Base-by-base conservation (phyloP, 2,329 filamentous ascomycete genomes). In the Fusarium sp. region DNA sequence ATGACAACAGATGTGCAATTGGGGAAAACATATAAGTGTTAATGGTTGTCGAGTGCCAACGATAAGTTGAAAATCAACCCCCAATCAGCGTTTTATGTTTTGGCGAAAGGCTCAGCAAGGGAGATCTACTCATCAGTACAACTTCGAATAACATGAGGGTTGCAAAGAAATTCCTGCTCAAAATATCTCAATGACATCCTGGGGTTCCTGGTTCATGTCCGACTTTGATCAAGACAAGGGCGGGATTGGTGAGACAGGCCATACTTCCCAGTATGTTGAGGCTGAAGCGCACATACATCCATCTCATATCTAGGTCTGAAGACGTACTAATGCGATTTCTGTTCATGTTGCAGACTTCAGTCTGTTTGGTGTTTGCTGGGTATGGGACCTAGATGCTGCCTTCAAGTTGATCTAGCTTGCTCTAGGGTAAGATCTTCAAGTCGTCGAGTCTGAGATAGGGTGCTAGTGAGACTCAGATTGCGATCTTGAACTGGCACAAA, bases 281-380 rank as follows among this genome's bases (percentile, higher is more conserved):
- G 34, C 18, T 6, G 3, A n/a, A n/a, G 7, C 18, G 10, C 18
- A n/a, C 18, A n/a, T 2, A 4, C 3, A 7, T n/a, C 4, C 16
- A n/a, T n/a, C 34, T n/a, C 10, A 37, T n/a, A 12, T n/a, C 10
- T 37, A 37, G 18, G 6, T 7, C 18, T 37, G 5, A 11, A n/a
- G 18, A 37, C 3, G 4, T 12, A n/a, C 18, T 12, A 6, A 37
- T 37, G 18, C 34, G 0, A n/a, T n/a, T 6, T 6, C 34, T 37
- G 18, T n/a, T 5, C 4, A 6, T n/a, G 9, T 37, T 37, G 16
- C 3, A 37, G 16, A 11, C 5, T n/a, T 37, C 31, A 37, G 34
- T n/a, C 16, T 37, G 1, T 18, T 18, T 9, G 5, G 16, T 34
- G 5, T 34, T 16, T 37, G 4, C 10, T n/a, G 2, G 18, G 18